A percentile compares a stretch with the other conserved stretches of the same genome.
These are phyloP conservation scores for Rhodotorula taiwanensis DNA, from an alignment of 768 basidiomycete species.

Conservation along the genomic window DNA sequence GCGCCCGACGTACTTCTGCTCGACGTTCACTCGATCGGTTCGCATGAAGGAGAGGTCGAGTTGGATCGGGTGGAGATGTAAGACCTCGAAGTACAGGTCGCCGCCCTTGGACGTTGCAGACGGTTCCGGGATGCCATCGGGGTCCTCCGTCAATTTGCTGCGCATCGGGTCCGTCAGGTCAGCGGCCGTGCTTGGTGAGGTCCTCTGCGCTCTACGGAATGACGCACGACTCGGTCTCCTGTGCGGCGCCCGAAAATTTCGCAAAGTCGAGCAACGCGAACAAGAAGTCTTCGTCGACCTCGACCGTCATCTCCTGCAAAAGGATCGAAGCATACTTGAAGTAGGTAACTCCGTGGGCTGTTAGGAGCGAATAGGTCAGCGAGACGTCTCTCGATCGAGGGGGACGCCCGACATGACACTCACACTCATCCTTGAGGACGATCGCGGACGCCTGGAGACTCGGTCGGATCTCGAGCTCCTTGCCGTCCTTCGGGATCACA, in stretches of 20 bases:
- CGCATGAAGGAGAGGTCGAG: conserved; percentile 94
- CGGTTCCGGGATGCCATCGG: conserved; percentile 56
- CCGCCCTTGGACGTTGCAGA: conserved; percentile 47
- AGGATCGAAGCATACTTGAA: conserved; percentile 94
- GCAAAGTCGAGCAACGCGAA: conserved; percentile 86
- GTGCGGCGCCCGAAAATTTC: conserved; percentile 84
- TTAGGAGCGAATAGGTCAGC: background rate
- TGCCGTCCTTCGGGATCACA: conserved; percentile 68
- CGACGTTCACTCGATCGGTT: conserved; percentile 84
- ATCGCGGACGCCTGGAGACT: conserved; percentile 81
- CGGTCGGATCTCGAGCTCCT: conserved; percentile 71
- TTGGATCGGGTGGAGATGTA: conserved; percentile 89
- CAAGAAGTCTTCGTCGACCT: conserved; percentile 93
- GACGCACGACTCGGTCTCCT: conserved; percentile 49
- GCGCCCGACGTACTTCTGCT: conserved; percentile 65
- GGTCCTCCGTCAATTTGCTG: conserved; percentile 49
- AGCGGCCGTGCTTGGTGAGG: too few species aligned
- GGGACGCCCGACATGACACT: background rate
- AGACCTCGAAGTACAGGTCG: conserved; percentile 88
- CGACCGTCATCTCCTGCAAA: conserved; percentile 86
- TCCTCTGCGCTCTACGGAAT: too few species aligned
- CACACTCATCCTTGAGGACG: conserved; percentile 89
- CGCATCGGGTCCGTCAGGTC: too few species aligned
- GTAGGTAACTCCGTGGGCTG: conserved; percentile 97
- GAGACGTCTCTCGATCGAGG: accelerated